phyloP scores from a whole-genome alignment of 1,284 basidiomycete species.

The Caloboletus inedulis region DNA sequence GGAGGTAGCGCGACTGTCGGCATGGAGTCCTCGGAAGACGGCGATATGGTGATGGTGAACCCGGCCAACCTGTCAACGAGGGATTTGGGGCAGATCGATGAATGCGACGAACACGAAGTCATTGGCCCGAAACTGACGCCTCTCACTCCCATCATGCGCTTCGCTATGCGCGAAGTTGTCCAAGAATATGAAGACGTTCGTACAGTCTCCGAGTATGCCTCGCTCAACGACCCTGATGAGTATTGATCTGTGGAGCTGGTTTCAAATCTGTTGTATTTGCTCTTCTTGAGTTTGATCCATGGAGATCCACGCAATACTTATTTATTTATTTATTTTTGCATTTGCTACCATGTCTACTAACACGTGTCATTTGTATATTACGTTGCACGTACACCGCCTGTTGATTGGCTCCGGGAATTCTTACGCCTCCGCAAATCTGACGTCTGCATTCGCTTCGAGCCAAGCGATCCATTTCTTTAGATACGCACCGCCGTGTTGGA shows the following conservation, averaged over 20 bases:
- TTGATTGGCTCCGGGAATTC: neutral
- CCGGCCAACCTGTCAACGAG: slow-evolving; percentile 32
- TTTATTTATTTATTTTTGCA: slow-evolving; percentile 16
- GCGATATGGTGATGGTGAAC: slow-evolving; percentile 45
- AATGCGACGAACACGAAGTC: slow-evolving; percentile 43
- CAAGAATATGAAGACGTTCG: slow-evolving; percentile 72
- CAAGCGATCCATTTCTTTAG: slow-evolving; percentile 87
- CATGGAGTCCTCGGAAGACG: slow-evolving; percentile 40
- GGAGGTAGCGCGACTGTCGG: slow-evolving; percentile 37
- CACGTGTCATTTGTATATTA: slow-evolving; percentile 10
- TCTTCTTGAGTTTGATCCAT: neutral
- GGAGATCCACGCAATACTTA: slow-evolving; percentile 13
- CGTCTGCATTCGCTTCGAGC: slow-evolving; percentile 87
- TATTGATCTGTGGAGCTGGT: slow-evolving; percentile 40
- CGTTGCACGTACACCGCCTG: neutral
- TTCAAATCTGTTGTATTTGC: neutral
- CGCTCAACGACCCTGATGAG: slow-evolving; percentile 66
- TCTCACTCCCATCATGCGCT: slow-evolving; percentile 73
- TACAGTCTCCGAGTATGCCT: slow-evolving; percentile 71
- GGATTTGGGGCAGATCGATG: slow-evolving; percentile 38
- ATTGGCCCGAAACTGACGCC: slow-evolving; percentile 72
- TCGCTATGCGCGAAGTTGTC: slow-evolving; percentile 75
- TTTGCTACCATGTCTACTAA: slow-evolving; percentile 4
- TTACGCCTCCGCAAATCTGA: slow-evolving; percentile 67
- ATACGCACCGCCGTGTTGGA: slow-evolving; percentile 77